Evolutionary conservation across 257 asterid genomes (phyloP), one percentile per base, ranked within the genome.

Genomic region (Solanum chilense): DNA sequence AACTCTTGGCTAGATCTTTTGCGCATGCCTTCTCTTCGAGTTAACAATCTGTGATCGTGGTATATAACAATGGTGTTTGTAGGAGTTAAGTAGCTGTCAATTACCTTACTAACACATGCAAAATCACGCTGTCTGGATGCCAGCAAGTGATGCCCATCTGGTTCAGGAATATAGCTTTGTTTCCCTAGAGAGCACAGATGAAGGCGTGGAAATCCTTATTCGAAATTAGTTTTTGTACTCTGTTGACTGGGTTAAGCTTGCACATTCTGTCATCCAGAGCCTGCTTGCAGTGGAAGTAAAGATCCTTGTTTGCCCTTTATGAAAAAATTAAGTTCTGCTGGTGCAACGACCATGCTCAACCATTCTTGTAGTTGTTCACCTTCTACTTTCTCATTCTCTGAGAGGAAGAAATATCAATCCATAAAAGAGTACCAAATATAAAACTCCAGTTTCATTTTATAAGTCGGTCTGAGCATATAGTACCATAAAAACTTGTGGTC

Each of bases 311-410:
- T 93, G 84, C 98, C 99, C 76, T 92, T 91, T 74, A 96, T 90
- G 87, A 96, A 96, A 91, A 89, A 93, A 9, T 94, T 90, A 74
- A 97, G 98, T 86, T 96, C 98, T 8, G 97, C 95, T 15, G 99
- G 99, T 69, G 99, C 98, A 90, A 97, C 97, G 85, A 97, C 99
- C 90, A 88, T 70, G 88, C 92, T 97, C 92, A 97, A 88, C 98
- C 98, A 93, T 90, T 93, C 95, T 88, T 96, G 98, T 87, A 97
- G 94, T 84, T 96, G 98, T 90, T 97, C 98, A 16, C 99, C 99
- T 92, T 96, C 99, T 83, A 97, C 98, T 88, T 96, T 97, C 94
- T 97, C 99, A 70, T 94, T 94, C 33, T 92, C 99, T 97, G 90
- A 49, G 69, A 33, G 69, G 85, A 81, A 81, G 44, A 45, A 27